Percentiles rank a stretch among this genome's conserved stretches.
phyloP scores from a whole-genome alignment of 306 rosid species.

The barrel medic (Medicago truncatula) region MtrunA17r5.0-ANR NC_053048.1:36330501-36331000 shows the following conservation, averaged over 20 bases:
- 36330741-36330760: background rate
- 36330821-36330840: background rate
- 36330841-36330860: constrained; percentile 3
- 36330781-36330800: constrained; percentile 23
- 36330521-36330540: constrained; percentile 87
- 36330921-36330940: constrained; percentile 15
- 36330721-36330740: constrained; percentile 14
- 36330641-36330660: constrained; percentile 4
- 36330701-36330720: constrained; percentile 2
- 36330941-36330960: constrained; percentile 25
- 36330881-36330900: background rate
- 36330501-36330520: constrained; percentile 97
- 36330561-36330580: constrained; percentile 35
- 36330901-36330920: constrained; percentile 29
- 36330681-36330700: constrained; percentile 16
- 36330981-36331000: background rate
- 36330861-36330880: background rate
- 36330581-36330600: constrained; percentile 18
- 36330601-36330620: background rate
- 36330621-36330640: background rate
- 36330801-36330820: constrained; percentile 7
- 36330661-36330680: constrained; percentile 15
- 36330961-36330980: constrained; percentile 15
- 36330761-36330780: constrained; percentile 1
- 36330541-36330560: constrained; percentile 39